Base-by-base conservation (phyloP, 495 filamentous ascomycete species). In the Tuber magnatum region DNA sequence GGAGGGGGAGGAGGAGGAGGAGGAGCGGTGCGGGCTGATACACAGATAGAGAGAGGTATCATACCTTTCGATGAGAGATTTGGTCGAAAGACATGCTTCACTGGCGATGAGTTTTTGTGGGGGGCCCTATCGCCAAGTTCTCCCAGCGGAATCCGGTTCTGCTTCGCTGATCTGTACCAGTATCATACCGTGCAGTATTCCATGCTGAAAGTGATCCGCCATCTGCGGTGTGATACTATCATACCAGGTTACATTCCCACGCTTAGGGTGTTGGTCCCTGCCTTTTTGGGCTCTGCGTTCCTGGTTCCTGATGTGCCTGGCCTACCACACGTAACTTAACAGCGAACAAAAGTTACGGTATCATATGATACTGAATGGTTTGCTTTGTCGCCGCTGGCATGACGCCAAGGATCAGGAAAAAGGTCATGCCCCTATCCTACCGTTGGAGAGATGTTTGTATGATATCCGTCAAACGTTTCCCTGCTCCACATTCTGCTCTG, bases 371-470 rank as follows among this genome's bases (percentile, higher is more conserved):
- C 35, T 32, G 28, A 16, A 70, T 35, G 35, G 35, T 39, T 70
- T 39, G 35, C n/a, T 70, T 38, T 20, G 22, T 38, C 68, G 18
- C n/a, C n/a, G 35, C 28, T 38, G 35, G 40, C 69, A 46, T 48
- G 44, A 69, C 65, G 69, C 75, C 75, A 73, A 70, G 73, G n/a
- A n/a, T 35, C n/a, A 24, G 61, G 48, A 51, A 28, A 18, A 68
- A 68, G 43, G 68, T 73, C 46, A n/a, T 20, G 32, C 73, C 65
- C 39, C n/a, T n/a, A 16, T 24, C 46, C 40, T 10, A 35, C 41
- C 71, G 12, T 69, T 28, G 35, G 35, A 20, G 16, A 1, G 32
- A 71, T 8, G n/a, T 6, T 32, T 48, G n/a, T n/a, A n/a, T n/a
- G n/a, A n/a, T n/a, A n/a, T 51, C 28, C 69, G 74, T 18, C 28